Evolutionary conservation across 2,329 filamentous ascomycete genomes (phyloP), one percentile per base, ranked within the genome.

Genomic region (Bipolaris oryzae): DNA sequence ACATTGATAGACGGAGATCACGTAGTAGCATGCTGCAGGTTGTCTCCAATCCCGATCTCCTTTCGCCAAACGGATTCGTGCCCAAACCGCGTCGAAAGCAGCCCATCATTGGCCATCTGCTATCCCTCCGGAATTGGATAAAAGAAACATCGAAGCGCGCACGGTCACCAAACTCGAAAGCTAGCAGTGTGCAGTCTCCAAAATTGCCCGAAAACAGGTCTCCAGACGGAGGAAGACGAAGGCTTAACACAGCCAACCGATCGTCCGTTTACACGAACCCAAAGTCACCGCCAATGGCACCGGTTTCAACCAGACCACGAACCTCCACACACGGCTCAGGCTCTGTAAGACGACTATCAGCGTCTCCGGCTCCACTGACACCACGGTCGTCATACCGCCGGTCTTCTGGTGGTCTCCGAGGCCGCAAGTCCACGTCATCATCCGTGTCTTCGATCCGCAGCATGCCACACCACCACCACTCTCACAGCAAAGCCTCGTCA

Each of bases 341-440:
- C 35, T 70, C 71, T 13, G 63, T 60, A 72, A 80, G 57, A 74
- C 79, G 92, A 15, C 89, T 92, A 58, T 96, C 92, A 0, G 79
- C 96, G 9, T 96, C 92, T 0, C 95, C 95, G 0, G 89, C 88
- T 2, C 94, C 95, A 0, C 76, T 97, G 38, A 98, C 95, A 0
- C 94, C 95, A 3, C 89, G 92, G 37, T 92, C 91, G 5, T 91
- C 90, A 0, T 89, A 96, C 68, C 87, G 95, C 10, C 89, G 92
- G 34, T 87, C 91, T 2, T 96, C 92, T 5, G 86, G 84, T 41
- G 93, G 94, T 28, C 84, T 98, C 42, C 87, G 93, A 25, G 94
- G 95, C 35, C 87, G 95, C 58, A 98, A 98, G 75, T 98, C 94
- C 0, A 99, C 95, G 0, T 97, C 92, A 0, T 96, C 92, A 0